These are phyloP conservation scores for Boletales sp. DNA, from an alignment of 768 basidiomycete genomes.

Conservation along the genomic window DNA sequence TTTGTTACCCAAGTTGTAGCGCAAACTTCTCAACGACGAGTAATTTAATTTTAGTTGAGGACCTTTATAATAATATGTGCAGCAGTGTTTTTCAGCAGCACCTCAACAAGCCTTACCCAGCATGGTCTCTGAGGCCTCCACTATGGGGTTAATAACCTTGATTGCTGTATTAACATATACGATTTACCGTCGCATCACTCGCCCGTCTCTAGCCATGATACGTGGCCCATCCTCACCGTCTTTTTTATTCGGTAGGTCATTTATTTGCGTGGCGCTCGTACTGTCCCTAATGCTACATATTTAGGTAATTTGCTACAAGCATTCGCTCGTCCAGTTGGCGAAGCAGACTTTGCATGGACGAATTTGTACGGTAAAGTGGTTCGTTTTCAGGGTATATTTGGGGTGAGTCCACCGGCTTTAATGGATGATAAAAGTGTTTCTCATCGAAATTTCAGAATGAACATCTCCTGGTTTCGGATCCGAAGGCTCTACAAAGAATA, in stretches of 20 bases:
- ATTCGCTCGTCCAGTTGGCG: conserved; percentile 21
- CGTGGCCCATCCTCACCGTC: not conserved
- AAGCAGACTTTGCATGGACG: conserved; percentile 29
- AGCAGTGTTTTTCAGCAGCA: no score
- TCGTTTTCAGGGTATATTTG: conserved; percentile 20
- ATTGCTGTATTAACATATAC: not conserved
- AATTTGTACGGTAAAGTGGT: conserved; percentile 23
- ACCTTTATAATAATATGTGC: no score
- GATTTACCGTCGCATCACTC: not conserved
- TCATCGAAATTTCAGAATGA: conserved; percentile 34
- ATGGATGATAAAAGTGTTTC: conserved; percentile 6
- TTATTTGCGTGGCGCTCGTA: no score
- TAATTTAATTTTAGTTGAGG: no score
- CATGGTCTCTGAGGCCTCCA: no score
- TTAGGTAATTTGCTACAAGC: conserved; percentile 18
- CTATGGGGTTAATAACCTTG: not conserved
- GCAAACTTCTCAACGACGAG: no score
- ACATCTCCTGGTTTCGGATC: conserved; percentile 43
- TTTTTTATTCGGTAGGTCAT: not conserved
- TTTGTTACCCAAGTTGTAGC: no score
- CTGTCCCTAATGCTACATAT: no score
- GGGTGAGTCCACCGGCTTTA: conserved; percentile 9
- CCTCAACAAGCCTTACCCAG: no score
- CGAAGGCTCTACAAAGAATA: conserved; percentile 40
- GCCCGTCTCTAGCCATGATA: not conserved